Base-by-base conservation (phyloP, 106 monocot genomes). In the Phalaenopsis equestris region DNA sequence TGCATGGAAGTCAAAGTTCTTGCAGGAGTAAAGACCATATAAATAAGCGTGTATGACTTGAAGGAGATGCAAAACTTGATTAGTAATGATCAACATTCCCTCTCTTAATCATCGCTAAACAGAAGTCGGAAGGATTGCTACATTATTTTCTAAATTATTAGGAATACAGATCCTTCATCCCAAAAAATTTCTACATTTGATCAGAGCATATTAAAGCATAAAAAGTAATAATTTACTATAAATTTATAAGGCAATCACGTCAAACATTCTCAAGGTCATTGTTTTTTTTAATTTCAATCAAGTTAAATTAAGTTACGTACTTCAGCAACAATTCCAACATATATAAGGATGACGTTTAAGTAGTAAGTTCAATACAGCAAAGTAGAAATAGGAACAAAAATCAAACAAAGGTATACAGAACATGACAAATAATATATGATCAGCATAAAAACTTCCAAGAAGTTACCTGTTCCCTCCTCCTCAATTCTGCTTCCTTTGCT, bases 391-490 rank as follows among this genome's bases (percentile, higher is more conserved):
- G 42, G 37, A 70, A 12, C 12, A 70, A 37, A 70, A 36, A 18
- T 70, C 68, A 74, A 43, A 74, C 15, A 74, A 74, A 39, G 70
- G 30, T 70, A 38, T 38, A 70, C 11, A 42, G 43, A 72, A 9
- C 18, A 43, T 74, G n/a, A 21, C 42, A 42, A 42, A 73, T 74
- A 19, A 72, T 19, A 70, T 70, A 70, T 3, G 11, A 74, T 42
- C 3, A 45, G 30, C 19, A 52, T 19, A 57, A 19, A 41, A 61
- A 23, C 74, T 9, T 9, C 70, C 70, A 76, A 76, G 17, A 2
- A 49, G 49, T 49, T 84, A 91, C 94, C 94, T 90, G 82, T 81
- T 94, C 94, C 75, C 94, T 94, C 78, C 82, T 91, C 76, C 84
- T 90, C 67, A 91, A 79, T 84, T 91, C 94, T 42, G 86, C 81